These are phyloP conservation scores for Colletotrichum spaethianum DNA, from an alignment of 2,329 filamentous ascomycete genomes.

Conservation along the genomic window DNA sequence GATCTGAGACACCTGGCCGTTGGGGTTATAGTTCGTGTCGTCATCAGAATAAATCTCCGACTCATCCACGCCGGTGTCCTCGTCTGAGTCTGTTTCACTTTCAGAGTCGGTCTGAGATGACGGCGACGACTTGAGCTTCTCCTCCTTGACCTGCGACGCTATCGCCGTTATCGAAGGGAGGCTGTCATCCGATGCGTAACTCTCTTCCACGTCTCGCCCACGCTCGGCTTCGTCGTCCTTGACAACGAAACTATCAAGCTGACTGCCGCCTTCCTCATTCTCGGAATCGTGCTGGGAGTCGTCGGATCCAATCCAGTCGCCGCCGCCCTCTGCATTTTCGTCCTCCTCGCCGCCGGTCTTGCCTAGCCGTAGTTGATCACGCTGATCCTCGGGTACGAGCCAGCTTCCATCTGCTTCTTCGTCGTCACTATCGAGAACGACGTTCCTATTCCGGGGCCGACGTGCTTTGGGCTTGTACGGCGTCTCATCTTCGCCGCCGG, in stretches of 20 bases:
- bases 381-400: conserved; percentile 81
- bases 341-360: conserved; percentile 89
- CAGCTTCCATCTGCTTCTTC: conserved; percentile 82
- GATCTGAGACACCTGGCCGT: conserved; percentile 64
- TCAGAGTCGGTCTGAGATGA: conserved; percentile 23
- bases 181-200: conserved; percentile 51
- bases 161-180: conserved; percentile 56
- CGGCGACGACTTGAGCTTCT: conserved; percentile 25
- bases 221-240: conserved; percentile 61
- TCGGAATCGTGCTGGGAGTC: conserved; percentile 74
- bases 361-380: conserved; percentile 72
- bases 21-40: conserved; percentile 49
- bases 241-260: conserved; percentile 69
- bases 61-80: conserved; percentile 55
- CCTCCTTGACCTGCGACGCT: conserved; percentile 51
- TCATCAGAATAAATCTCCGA: conserved; percentile 60
- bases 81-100: conserved; percentile 54
- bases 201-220: conserved; percentile 50
- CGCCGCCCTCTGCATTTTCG: conserved; percentile 89
- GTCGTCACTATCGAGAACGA: conserved; percentile 77
- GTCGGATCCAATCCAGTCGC: conserved; percentile 81
- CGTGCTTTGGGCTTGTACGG: conserved; percentile 47
- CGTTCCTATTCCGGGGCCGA: conserved; percentile 65
- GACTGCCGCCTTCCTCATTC: conserved; percentile 67
- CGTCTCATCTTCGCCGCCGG: conserved; percentile 24